phyloP scores from a whole-genome alignment of 306 rosid genomes.

The Rosa persica region DNA sequence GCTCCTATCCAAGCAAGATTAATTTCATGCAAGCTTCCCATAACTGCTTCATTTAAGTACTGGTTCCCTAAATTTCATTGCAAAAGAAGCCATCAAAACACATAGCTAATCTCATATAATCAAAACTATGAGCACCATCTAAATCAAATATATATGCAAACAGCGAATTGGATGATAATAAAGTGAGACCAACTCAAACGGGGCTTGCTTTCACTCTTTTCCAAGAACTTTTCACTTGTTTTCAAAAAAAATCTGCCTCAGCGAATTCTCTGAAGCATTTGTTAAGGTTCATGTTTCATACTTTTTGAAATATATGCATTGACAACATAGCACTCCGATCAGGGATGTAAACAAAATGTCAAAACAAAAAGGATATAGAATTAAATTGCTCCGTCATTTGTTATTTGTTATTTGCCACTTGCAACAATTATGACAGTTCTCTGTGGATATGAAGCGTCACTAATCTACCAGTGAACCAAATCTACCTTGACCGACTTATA shows the following conservation, averaged over 20 bases:
- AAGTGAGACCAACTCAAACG: not conserved
- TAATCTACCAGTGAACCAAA: too few relatives aligned
- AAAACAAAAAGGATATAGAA: too few relatives aligned
- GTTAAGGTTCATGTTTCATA: not conserved
- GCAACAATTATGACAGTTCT: too few relatives aligned
- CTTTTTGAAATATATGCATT: not conserved
- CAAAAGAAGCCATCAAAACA: not conserved
- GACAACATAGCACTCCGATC: not conserved
- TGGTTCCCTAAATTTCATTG: slow-evolving; percentile 20
- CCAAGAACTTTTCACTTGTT: not conserved
- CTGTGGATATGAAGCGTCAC: too few relatives aligned
- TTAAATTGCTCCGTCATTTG: too few relatives aligned
- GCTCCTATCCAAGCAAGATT: slow-evolving; percentile 41
- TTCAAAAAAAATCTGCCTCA: not conserved
- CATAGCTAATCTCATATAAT: not conserved
- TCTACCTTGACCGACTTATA: too few relatives aligned
- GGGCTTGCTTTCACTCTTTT: not conserved
- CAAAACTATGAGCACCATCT: not conserved
- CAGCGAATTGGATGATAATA: not conserved
- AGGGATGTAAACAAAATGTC: too few relatives aligned
- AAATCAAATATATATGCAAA: not conserved
- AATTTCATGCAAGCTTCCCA: slow-evolving; percentile 10
- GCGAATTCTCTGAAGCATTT: not conserved
- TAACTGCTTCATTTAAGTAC: slow-evolving; percentile 27
- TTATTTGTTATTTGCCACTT: too few relatives aligned